Base-by-base conservation (phyloP, 1,284 basidiomycete genomes). In the Papiliotrema fonsecae region DNA sequence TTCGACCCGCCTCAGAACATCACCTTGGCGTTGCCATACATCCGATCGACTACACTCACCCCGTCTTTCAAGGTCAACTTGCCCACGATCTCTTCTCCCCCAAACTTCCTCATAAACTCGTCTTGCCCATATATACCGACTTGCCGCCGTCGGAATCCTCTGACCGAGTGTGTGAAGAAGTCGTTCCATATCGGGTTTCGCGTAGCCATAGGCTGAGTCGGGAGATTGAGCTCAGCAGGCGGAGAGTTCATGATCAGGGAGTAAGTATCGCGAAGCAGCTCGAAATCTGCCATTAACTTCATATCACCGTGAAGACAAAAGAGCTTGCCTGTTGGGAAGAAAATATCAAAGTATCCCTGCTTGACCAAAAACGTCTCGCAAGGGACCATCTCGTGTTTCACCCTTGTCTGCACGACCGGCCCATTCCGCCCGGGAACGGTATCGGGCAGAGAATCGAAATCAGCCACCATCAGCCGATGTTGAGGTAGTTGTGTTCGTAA, bases 331-430 rank as follows among this genome's bases (percentile, higher is more conserved):
- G 94, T 98, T 2, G 96, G 96, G 77, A 98, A 99, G 78, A 99
- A 92, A 57, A 98, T 98, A 74, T 99, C 96, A 72, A 99, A 99
- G 75, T 84, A 94, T 11, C 96, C 96, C 66, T 89, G 96, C 58
- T 86, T 84, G 50, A 98, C 96, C 58, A 94, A 81, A 54, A 97
- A 82, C 16, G 89, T 97, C 51, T 85, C 79, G 61, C 89, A 92
- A 2, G 96, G 87, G 4, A 97, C 84, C 72, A 90, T 94, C 42
- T 80, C 80, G 51, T 86, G 86, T 30, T 81, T 81, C 66, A 87
- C 85, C 43, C 91, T 82, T 18, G 96, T 98, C 76, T 99, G 96
- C 22, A 98, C 96, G 19, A 98, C 96, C 6, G 96, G 96, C 0
- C 87, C 88, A 65, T 88, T 91, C 52, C 81, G 70, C 1, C 94